These are phyloP conservation scores for Saraca asoca DNA, from an alignment of 331 rosid species.

Conservation along the genomic window DNA sequence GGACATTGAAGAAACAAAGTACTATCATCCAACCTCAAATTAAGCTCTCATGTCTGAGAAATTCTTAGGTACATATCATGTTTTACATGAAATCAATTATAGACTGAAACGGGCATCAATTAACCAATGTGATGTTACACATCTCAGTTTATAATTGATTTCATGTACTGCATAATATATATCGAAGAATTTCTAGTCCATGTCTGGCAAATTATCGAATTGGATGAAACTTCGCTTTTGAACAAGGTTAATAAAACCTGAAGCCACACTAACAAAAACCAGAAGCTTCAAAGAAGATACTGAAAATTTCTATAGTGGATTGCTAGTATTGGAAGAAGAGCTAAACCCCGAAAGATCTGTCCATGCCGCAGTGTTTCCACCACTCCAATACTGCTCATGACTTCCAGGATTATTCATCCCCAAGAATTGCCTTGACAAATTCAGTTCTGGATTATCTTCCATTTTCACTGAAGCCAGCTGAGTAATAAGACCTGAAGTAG, in stretches of 20 bases:
- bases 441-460: slow-evolving; percentile 61
- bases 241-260: slow-evolving; percentile 24
- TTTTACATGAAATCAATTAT: too few species aligned
- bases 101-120: too few species aligned
- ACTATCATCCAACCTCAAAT: slow-evolving; percentile 18
- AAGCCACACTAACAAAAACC: slow-evolving; percentile 41
- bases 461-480: slow-evolving; percentile 66
- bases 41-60: too few species aligned
- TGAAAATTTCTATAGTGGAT: slow-evolving; percentile 47
- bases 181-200: slow-evolving; percentile 31
- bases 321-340: slow-evolving; percentile 64
- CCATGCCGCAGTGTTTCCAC: slow-evolving; percentile 56
- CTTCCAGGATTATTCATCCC: slow-evolving; percentile 41
- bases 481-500: slow-evolving; percentile 40
- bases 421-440: slow-evolving; percentile 65
- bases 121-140: too few species aligned
- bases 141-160: too few species aligned
- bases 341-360: slow-evolving; percentile 67
- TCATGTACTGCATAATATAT: not conserved
- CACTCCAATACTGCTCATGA: slow-evolving; percentile 68
- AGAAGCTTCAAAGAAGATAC: slow-evolving; percentile 34
- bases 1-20: slow-evolving; percentile 37
- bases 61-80: too few species aligned
- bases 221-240: slow-evolving; percentile 25
- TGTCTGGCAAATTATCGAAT: slow-evolving; percentile 12